Evolutionary conservation across 2,329 filamentous ascomycete species (phyloP), one percentile per base, ranked within the genome.

Genomic region (Botryosphaeria dothidea): DNA sequence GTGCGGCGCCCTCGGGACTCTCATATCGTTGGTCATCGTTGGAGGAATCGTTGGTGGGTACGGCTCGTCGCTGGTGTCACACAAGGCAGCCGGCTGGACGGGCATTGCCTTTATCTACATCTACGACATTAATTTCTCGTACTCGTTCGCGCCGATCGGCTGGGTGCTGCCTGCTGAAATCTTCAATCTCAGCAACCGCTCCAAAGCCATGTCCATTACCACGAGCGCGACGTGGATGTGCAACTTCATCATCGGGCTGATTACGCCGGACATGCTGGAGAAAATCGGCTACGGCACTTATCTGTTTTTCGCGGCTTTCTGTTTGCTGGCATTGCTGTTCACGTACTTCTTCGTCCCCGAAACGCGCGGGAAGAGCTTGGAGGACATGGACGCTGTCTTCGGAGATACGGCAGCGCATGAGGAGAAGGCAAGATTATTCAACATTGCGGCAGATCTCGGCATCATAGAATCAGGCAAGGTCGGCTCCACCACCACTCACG

Each of bases 171-270:
- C 38, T 15, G 9, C 38, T 7, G 38, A 41, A 13, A 41, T 41
- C 11, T 41, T 41, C 17, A 7, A 7, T 15, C 38, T 13, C 4
- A 13, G 38, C 11, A 13, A 13, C 17, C 38, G 38, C 4, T 41
- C 38, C 4, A 41, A 41, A 13, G 38, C 38, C 4, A 13, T 41
- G 11, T 7, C 38, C 38, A 41, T 41, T 5, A 13, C 38, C 38
- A 41, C 38, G 4, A 41, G 17, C 5, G 79, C 81, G 41, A 86
- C 86, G 7, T 86, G 84, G 84, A 77, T 85, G 3, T 86, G 84
- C 72, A 88, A 89, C 72, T 89, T 89, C 68, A 83, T 87, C 60
- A 85, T 88, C 29, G 54, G 89, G 31, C 83, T 90, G 70, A 83
- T 90, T 29, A 89, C 87, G 0, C 89, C 88, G 0, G 82, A 87